Evolutionary conservation across 176 grass and related monocot genomes (phyloP), one percentile per base, ranked within the genome.

Genomic region (Rhipidocladum racemiflorum): DNA sequence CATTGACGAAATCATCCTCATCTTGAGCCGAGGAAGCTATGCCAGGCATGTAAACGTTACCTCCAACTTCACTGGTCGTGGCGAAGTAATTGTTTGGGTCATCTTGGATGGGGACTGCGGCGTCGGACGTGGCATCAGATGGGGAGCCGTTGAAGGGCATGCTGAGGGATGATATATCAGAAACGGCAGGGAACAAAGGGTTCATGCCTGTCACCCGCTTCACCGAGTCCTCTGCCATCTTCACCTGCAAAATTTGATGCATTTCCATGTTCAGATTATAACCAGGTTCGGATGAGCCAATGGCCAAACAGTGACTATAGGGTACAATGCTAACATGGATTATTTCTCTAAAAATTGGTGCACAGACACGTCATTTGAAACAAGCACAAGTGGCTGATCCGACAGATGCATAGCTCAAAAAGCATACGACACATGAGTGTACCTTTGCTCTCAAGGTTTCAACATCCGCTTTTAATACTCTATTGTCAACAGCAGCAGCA

Each of bases 191-290:
- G 77, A 83, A 87, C 36, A 90, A 16, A 0, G 92, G 53, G 3
- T 81, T 86, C 56, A 89, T 73, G 74, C 92, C 86, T 27, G 86
- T 95, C 48, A 89, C 86, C 59, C 92, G 90, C 76, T 93, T 93
- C 76, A 98, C 90, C 0, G 88, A 81, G 68, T 98, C 89, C 81
- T 98, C 92, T 44, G 96, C 89, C 89, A 97, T 94, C 83, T 97
- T 94, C 83, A 92, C 94, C 94, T 97, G 87, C 66, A 55, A 84
- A 28, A 61, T 50, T 65, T 67, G 17, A 72, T 72, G 27, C 24
- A 62, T 17, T 32, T 21, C 13, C 24, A 51, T 6, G 57, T 38
- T 75, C n/a, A 75, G 76, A 17, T 32, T 5, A 20, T 7, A 85
- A 42, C 9, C 10, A 75, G 53, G 32, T 27, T 36, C 56, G 20